Evolutionary conservation across 352 stramenopile genomes (phyloP).

Genomic region (Pythium aphanidermatum): DNA sequence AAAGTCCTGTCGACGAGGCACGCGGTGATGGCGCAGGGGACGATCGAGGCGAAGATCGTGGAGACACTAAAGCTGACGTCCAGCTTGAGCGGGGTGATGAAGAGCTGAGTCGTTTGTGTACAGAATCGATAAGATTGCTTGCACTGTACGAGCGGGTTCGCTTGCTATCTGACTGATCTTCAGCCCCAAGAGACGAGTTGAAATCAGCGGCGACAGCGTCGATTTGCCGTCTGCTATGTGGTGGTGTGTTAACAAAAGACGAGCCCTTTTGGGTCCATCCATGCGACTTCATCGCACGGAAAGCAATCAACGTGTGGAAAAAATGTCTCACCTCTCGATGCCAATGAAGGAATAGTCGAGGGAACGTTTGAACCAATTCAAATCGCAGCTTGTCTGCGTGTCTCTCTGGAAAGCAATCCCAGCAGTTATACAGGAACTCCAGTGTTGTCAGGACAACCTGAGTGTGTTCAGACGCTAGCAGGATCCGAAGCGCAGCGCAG

Average conservation of each 20-base stretch:
- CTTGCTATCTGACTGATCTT: constrained; percentile 48
- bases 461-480: constrained; percentile 79
- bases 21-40: constrained; percentile 56
- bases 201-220: constrained; percentile 85
- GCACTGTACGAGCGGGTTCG: constrained; percentile 75
- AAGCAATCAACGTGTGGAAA: constrained; percentile 83
- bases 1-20: constrained; percentile 29
- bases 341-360: constrained; percentile 82
- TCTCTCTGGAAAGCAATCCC: constrained; percentile 85
- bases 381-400: constrained; percentile 84
- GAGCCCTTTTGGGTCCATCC: constrained; percentile 82
- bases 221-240: constrained; percentile 80
- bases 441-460: constrained; percentile 83
- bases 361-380: constrained; percentile 73
- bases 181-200: constrained; percentile 71
- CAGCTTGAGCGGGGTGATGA: constrained; percentile 33
- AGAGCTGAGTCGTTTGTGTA: constrained; percentile 71
- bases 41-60: constrained; percentile 54
- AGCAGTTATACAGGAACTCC: constrained; percentile 88
- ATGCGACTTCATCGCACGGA: constrained; percentile 80
- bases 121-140: constrained; percentile 78
- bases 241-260: constrained; percentile 83
- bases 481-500: constrained; percentile 70
- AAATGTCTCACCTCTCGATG: constrained; percentile 84
- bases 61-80: constrained; percentile 18